A percentile compares a stretch with the other conserved stretches of the same genome.
Evolutionary conservation across 225 moss, liverwort and hornwort species (phyloP).

Genomic region (Sphagnum contortum): DNA sequence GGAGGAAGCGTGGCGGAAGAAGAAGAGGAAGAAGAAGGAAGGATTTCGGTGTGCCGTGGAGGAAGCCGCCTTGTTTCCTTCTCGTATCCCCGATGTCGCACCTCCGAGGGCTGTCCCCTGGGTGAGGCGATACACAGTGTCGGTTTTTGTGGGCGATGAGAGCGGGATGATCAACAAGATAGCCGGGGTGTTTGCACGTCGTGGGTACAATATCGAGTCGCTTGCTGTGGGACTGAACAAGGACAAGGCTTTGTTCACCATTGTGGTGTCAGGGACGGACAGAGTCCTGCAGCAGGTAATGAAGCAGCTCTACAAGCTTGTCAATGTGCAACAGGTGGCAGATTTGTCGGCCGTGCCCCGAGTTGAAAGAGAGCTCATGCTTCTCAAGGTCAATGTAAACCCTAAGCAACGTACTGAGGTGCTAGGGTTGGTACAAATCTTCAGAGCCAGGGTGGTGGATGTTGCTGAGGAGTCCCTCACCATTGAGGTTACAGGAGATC

Average conservation of each 20-base stretch:
- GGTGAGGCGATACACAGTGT: conserved; percentile 88
- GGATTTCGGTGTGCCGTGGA: conserved; percentile 21
- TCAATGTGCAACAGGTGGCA: conserved; percentile 90
- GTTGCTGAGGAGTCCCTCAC: conserved; percentile 83
- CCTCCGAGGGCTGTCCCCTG: conserved; percentile 32
- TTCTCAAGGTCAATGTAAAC: conserved; percentile 74
- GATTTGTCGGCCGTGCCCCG: conserved; percentile 76
- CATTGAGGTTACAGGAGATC: conserved; percentile 91
- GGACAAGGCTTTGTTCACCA: conserved; percentile 96
- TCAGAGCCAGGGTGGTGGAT: conserved; percentile 82
- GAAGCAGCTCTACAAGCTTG: conserved; percentile 97
- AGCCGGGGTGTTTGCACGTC: conserved; percentile 84
- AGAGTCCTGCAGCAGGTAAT: conserved; percentile 89
- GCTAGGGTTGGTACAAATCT: conserved; percentile 71
- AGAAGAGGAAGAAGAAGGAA: neutral
- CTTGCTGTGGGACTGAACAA: conserved; percentile 91
- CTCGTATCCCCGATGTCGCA: conserved; percentile 35
- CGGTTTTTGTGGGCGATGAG: conserved; percentile 94
- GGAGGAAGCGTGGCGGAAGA: no score
- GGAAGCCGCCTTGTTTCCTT: conserved; percentile 24
- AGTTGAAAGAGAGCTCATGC: conserved; percentile 94
- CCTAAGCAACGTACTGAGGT: conserved; percentile 79
- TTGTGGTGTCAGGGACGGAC: conserved; percentile 94
- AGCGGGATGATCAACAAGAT: conserved; percentile 99
- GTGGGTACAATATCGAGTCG: conserved; percentile 96